phyloP scores from a whole-genome alignment of 1,284 basidiomycete genomes.

The Pyrrhoderma lamaoense region DNA sequence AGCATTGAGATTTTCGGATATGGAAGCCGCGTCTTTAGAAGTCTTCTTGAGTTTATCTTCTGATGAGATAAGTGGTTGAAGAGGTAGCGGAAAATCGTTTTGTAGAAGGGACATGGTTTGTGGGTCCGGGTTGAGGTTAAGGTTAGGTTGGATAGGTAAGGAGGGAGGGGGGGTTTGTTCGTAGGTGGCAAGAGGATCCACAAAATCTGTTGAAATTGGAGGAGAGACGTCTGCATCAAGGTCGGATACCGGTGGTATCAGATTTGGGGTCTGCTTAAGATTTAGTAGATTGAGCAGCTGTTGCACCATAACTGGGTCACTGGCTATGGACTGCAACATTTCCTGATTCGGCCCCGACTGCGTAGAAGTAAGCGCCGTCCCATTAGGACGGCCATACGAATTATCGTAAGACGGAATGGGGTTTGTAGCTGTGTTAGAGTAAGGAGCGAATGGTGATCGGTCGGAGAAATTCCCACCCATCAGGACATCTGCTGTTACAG shows the following conservation, averaged over 20 bases:
- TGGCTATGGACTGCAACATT: slow-evolving; percentile 52
- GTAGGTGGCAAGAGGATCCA: slow-evolving; percentile 9
- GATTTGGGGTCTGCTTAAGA: slow-evolving; percentile 34
- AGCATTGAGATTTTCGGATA: slow-evolving; percentile 66
- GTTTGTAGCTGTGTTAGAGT: slow-evolving; percentile 1
- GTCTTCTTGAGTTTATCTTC: slow-evolving; percentile 40
- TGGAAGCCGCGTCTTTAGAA: slow-evolving; percentile 57
- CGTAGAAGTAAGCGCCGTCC: slow-evolving; percentile 11
- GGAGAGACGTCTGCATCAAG: slow-evolving; percentile 6
- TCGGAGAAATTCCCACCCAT: slow-evolving; percentile 13
- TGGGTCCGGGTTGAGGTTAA: slow-evolving; percentile 10
- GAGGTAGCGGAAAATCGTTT: background rate
- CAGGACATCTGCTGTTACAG: slow-evolving; percentile 7
- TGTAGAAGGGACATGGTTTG: slow-evolving; percentile 15
- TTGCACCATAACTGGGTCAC: slow-evolving; percentile 62
- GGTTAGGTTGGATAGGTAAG: background rate
- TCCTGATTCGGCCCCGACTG: slow-evolving; percentile 27
- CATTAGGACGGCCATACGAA: background rate
- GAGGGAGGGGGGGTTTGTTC: background rate
- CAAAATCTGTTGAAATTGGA: background rate
- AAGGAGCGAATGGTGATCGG: slow-evolving; percentile 12
- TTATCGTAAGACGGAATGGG: background rate
- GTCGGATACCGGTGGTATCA: slow-evolving; percentile 12
- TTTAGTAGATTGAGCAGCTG: slow-evolving; percentile 49
- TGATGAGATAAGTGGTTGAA: slow-evolving; percentile 27